phyloP scores from a whole-genome alignment of 805 yeast genomes.

The Candida glaebosa region DNA sequence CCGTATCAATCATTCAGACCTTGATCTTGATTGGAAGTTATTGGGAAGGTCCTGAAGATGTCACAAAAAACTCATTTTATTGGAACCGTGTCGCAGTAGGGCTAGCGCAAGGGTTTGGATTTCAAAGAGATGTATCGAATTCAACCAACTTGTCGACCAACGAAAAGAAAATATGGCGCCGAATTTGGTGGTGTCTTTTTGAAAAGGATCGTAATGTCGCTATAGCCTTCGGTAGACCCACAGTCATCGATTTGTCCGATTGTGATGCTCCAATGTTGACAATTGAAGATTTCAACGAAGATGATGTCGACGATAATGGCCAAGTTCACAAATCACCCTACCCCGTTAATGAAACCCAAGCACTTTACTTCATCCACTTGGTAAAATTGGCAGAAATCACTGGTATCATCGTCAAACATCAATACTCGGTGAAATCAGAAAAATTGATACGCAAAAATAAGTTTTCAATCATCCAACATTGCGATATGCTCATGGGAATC shows the following conservation, averaged over 20 bases:
- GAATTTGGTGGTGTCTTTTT: conserved; percentile 77
- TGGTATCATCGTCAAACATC: conserved; percentile 65
- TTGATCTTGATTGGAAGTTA: conserved; percentile 60
- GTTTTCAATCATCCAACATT: conserved; percentile 52
- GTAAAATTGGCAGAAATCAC: conserved; percentile 68
- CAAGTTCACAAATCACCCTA: conserved; percentile 31
- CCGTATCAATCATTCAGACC: conserved; percentile 59
- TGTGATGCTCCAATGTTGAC: conserved; percentile 74
- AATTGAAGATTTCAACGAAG: conserved; percentile 60
- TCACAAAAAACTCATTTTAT: conserved; percentile 61
- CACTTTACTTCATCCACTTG: conserved; percentile 56
- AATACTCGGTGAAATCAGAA: conserved; percentile 67
- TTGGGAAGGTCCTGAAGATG: conserved; percentile 73
- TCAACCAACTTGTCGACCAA: conserved; percentile 36
- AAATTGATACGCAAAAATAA: conserved; percentile 42
- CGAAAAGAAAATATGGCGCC: conserved; percentile 51
- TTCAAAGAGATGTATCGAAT: conserved; percentile 55
- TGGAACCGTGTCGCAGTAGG: conserved; percentile 70
- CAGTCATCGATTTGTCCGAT: conserved; percentile 64
- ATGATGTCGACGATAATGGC: conserved; percentile 21
- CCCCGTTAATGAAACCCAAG: conserved; percentile 46
- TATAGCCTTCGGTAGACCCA: conserved; percentile 72
- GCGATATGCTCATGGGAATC: conserved; percentile 73
- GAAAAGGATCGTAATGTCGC: conserved; percentile 68
- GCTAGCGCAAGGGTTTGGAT: conserved; percentile 72